Conservation (phyloP, 805 yeast genomes). For the Saturnispora saitoi region DNA sequence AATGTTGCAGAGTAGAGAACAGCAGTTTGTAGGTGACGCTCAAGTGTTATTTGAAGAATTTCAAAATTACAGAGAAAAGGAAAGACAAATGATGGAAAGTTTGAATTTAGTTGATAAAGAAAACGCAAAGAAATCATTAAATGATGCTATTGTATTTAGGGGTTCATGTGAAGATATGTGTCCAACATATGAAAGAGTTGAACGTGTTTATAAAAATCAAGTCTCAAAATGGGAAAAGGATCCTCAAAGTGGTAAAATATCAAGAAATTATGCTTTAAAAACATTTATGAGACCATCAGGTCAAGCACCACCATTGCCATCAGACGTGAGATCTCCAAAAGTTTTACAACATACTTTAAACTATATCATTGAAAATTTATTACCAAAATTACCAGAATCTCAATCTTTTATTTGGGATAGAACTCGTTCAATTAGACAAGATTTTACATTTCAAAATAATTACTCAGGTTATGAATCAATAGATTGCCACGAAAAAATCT, state of each 20-base stretch:
- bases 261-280: constrained; percentile 61
- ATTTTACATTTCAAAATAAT: constrained; percentile 92
- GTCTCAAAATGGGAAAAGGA: constrained; percentile 73
- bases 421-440: constrained; percentile 93
- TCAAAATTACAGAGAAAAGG: constrained; percentile 64
- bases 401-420: constrained; percentile 96
- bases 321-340: constrained; percentile 93
- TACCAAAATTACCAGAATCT: constrained; percentile 66
- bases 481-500: constrained; percentile 86
- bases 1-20: constrained; percentile 46
- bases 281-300: constrained; percentile 97
- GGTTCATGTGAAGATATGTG: constrained; percentile 95
- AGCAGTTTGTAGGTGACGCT: constrained; percentile 37
- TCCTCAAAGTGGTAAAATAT: constrained; percentile 47
- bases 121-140: constrained; percentile 70
- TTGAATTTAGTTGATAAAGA: constrained; percentile 82
- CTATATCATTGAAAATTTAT: constrained; percentile 56
- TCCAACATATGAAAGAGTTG: constrained; percentile 83
- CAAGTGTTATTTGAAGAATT: constrained; percentile 70
- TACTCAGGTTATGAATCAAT: constrained; percentile 90
- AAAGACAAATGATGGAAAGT: constrained; percentile 69
- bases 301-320: constrained; percentile 94
- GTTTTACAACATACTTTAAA: constrained; percentile 58
- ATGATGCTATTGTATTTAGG: constrained; percentile 77
- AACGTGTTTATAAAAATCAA: constrained; percentile 81